Conservation (phyloP, 495 filamentous ascomycete species). For the Neohortaea acidophila region DNA sequence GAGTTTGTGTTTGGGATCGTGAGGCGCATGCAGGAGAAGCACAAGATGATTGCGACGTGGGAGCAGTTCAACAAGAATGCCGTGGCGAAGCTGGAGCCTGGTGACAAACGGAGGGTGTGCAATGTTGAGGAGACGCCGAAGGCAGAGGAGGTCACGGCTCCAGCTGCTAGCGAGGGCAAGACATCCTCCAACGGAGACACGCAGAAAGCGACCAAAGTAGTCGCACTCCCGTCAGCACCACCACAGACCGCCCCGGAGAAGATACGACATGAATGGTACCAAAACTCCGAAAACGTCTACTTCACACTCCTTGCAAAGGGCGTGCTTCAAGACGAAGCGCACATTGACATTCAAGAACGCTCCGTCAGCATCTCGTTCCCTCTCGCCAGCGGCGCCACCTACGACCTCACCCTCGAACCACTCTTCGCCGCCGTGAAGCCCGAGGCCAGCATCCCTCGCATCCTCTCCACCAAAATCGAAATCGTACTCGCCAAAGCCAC, state of each 20-base stretch:
- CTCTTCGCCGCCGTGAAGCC: constrained; percentile 53
- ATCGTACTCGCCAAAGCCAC: constrained; percentile 53
- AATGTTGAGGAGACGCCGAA: constrained; percentile 51
- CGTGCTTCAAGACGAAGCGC: constrained; percentile 46
- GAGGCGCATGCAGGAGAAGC: constrained; percentile 42
- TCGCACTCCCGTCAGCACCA: constrained; percentile 15
- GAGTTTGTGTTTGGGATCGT: constrained; percentile 54
- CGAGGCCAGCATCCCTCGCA: constrained; percentile 40
- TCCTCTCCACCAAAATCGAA: constrained; percentile 75
- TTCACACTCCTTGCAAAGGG: constrained; percentile 61
- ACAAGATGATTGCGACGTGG: constrained; percentile 52
- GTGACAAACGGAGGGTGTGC: constrained; percentile 41
- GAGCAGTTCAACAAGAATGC: constrained; percentile 39
- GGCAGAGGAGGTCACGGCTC: constrained; percentile 33
- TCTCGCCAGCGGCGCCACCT: constrained; percentile 39
- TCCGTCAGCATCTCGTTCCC: constrained; percentile 54
- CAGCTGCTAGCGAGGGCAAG: constrained; percentile 15
- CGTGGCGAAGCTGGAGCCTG: constrained; percentile 34
- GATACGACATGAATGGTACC: constrained; percentile 70
- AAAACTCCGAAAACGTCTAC: constrained; percentile 47
- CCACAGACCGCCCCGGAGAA: constrained; percentile 42
- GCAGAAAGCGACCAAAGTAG: neutral
- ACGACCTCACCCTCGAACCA: constrained; percentile 53
- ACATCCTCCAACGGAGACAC: neutral
- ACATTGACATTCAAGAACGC: constrained; percentile 40